Conservation (phyloP, 2,329 filamentous ascomycete species). For the Helotiales sp. region DNA sequence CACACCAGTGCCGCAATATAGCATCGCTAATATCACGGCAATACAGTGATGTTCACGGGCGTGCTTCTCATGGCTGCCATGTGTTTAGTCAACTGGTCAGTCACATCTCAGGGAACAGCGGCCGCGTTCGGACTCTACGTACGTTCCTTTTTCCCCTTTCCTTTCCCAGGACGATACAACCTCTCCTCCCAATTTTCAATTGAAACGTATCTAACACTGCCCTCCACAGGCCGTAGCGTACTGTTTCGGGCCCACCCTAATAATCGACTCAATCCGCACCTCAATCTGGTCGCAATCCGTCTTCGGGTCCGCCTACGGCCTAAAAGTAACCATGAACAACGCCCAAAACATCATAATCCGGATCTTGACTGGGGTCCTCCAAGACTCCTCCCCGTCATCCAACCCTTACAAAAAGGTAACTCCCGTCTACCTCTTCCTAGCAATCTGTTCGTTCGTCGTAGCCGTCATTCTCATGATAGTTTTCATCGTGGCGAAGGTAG, state of each 20-base stretch:
- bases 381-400: constrained; percentile 55
- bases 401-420: constrained; percentile 61
- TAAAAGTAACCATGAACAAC: constrained; percentile 68
- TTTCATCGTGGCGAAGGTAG: constrained; percentile 42
- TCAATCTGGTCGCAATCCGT: constrained; percentile 64
- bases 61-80: constrained; percentile 58
- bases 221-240: constrained; percentile 52
- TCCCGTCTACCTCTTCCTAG: constrained; percentile 60
- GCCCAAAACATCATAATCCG: constrained; percentile 64
- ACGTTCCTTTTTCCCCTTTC: not conserved
- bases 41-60: constrained; percentile 50
- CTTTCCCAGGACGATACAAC: not conserved
- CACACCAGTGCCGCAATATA: too few species aligned
- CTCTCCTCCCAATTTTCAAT: too few species aligned
- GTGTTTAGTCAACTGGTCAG: constrained; percentile 58
- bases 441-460: constrained; percentile 54
- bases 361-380: constrained; percentile 61
- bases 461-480: constrained; percentile 47
- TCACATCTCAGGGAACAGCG: constrained; percentile 56
- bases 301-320: constrained; percentile 63
- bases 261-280: constrained; percentile 65
- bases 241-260: constrained; percentile 60
- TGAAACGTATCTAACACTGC: not conserved
- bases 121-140: constrained; percentile 62
- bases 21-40: not conserved